Evolutionary conservation across 2,329 filamentous ascomycete species (phyloP).

Genomic region (Raffaelea albimanens): DNA sequence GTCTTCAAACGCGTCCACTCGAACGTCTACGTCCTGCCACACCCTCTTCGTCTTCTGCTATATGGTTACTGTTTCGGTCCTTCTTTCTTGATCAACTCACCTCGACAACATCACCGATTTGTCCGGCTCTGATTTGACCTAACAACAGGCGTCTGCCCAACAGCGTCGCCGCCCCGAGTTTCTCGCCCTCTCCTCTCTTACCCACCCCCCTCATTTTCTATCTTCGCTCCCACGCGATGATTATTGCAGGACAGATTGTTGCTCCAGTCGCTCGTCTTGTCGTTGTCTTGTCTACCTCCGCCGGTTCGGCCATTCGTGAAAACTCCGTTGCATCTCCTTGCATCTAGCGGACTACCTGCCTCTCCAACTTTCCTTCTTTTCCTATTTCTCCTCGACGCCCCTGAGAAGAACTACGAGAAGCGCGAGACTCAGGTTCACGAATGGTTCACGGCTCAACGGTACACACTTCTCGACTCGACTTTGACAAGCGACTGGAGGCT

Average conservation of each 20-base stretch:
- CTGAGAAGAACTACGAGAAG: conserved; percentile 9
- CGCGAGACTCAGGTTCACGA: conserved; percentile 12
- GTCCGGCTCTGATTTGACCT: not conserved
- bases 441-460: conserved; percentile 12
- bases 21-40: not conserved
- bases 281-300: conserved; percentile 39
- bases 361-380: conserved; percentile 21
- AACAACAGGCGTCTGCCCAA: conserved; percentile 4
- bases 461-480: conserved; percentile 10
- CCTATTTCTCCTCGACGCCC: conserved; percentile 2
- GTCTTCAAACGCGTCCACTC: not conserved
- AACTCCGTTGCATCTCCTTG: conserved; percentile 27
- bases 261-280: conserved; percentile 52
- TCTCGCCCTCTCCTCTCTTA: conserved; percentile 6
- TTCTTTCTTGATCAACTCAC: not conserved
- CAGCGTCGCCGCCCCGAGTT: not conserved
- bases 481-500: conserved; percentile 15
- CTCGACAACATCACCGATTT: too few relatives aligned
- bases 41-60: not conserved
- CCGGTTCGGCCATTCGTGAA: conserved; percentile 50
- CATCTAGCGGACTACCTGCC: conserved; percentile 30
- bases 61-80: not conserved
- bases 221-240: conserved; percentile 40
- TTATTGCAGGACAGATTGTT: conserved; percentile 40
- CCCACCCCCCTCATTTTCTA: conserved; percentile 13